Evolutionary conservation across 176 grass and related monocot genomes (phyloP).

Genomic region (Hordeum marinum): DNA sequence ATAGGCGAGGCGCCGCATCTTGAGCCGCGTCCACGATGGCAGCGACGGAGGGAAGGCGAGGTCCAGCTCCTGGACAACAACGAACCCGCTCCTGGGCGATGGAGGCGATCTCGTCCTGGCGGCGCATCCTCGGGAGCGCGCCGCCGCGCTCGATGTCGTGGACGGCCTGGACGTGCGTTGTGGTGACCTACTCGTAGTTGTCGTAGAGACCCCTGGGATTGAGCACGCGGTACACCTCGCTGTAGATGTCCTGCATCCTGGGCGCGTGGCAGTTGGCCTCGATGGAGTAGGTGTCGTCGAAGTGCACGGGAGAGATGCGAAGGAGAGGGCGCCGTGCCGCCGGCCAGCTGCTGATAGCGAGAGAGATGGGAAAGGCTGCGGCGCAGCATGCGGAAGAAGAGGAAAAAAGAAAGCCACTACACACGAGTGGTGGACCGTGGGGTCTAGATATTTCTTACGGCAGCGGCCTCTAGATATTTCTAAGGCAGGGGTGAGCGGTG

Average conservation of each 20-base stretch:
- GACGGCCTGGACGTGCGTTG: conserved; percentile 63
- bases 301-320: not conserved
- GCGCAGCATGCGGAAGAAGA: too few relatives aligned
- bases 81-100: conserved; percentile 56
- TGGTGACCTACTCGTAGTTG: conserved; percentile 81
- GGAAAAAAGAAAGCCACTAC: too few relatives aligned
- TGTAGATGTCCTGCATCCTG: conserved; percentile 74
- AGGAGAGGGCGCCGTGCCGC: too few relatives aligned
- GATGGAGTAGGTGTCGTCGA: conserved; percentile 83
- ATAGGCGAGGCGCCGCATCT: conserved; percentile 83
- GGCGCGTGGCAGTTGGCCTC: conserved; percentile 94
- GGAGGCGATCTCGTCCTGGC: conserved; percentile 52
- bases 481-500: too few relatives aligned
- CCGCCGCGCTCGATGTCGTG: conserved; percentile 77
- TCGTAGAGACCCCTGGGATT: conserved; percentile 64
- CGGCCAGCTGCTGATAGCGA: too few relatives aligned
- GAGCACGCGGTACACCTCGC: conserved; percentile 77
- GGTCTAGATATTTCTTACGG: too few relatives aligned
- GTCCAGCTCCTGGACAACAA: conserved; percentile 70
- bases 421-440: too few relatives aligned
- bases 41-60: conserved; percentile 59
- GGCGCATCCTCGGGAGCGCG: conserved; percentile 62
- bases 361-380: too few relatives aligned
- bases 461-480: too few relatives aligned
- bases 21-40: conserved; percentile 83